phyloP scores from a whole-genome alignment of 805 yeast species.

The Myxozyma monticola region DNA sequence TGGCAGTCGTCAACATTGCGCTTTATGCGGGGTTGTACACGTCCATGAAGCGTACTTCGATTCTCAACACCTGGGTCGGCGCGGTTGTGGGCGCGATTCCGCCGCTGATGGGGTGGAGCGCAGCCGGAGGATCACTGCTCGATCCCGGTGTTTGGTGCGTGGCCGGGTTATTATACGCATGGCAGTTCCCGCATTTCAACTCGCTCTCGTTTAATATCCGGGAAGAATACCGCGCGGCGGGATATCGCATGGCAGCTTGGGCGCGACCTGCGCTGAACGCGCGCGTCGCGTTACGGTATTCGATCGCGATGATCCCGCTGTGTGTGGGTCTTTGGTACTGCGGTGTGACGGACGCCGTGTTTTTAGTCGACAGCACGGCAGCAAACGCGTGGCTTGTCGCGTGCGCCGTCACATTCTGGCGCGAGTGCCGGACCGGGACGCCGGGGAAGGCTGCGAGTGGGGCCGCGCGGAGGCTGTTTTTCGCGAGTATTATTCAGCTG shows the following conservation, averaged over 20 bases:
- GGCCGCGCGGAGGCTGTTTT: conserved; percentile 81
- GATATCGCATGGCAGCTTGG: conserved; percentile 96
- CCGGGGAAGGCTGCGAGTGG: conserved; percentile 39
- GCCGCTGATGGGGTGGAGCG: conserved; percentile 99
- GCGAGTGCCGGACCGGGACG: conserved; percentile 50
- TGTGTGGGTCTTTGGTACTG: conserved; percentile 79
- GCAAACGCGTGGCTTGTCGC: conserved; percentile 84
- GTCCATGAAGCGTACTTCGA: conserved; percentile 78
- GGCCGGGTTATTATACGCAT: conserved; percentile 85
- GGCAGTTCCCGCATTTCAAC: conserved; percentile 99
- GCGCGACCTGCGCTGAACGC: conserved; percentile 90
- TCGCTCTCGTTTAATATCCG: conserved; percentile 84
- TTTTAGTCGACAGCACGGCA: conserved; percentile 75
- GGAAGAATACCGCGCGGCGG: conserved; percentile 86
- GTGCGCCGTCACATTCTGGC: conserved; percentile 80
- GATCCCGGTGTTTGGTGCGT: conserved; percentile 91
- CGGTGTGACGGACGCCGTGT: conserved; percentile 79
- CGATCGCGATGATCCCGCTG: conserved; percentile 89
- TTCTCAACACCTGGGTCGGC: conserved; percentile 96
- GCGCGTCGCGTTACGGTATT: conserved; percentile 85
- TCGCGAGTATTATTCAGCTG: conserved; percentile 93
- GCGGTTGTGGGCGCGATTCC: conserved; percentile 99
- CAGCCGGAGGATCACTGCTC: conserved; percentile 57
- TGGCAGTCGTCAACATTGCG: conserved; percentile 79
- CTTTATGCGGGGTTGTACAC: conserved; percentile 91